A percentile compares a stretch with the other conserved stretches of the same genome.
Evolutionary conservation across 306 rosid genomes (phyloP).

Genomic region (Vigna nakashimae): DNA sequence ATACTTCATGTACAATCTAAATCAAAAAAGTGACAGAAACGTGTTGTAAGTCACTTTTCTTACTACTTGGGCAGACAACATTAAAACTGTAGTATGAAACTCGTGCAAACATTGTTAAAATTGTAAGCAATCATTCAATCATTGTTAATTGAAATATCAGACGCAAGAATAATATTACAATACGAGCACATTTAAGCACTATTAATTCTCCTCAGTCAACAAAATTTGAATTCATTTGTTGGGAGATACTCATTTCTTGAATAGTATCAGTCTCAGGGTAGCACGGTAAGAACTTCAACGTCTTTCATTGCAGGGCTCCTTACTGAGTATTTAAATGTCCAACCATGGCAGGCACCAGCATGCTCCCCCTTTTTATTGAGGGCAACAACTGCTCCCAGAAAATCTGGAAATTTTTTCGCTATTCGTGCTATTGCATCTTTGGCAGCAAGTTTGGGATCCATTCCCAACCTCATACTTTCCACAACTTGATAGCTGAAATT

Average conservation of each 20-base stretch:
- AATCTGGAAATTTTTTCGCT: slow-evolving; percentile 73
- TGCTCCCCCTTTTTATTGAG: slow-evolving; percentile 75
- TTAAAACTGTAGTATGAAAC: not conserved
- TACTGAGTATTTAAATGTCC: slow-evolving; percentile 91
- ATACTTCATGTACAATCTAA: not conserved
- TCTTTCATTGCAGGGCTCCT: slow-evolving; percentile 75
- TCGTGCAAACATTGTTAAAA: not conserved
- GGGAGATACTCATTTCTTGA: slow-evolving; percentile 25
- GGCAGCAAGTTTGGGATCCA: slow-evolving; percentile 86
- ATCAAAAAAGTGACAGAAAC: not conserved
- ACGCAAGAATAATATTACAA: slow-evolving; percentile 1
- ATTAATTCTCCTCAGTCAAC: slow-evolving; percentile 26
- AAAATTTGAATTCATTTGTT: slow-evolving; percentile 11
- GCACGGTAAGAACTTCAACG: slow-evolving; percentile 81
- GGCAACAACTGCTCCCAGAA: slow-evolving; percentile 88
- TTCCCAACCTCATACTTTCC: slow-evolving; percentile 93
- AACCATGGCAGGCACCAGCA: slow-evolving; percentile 92
- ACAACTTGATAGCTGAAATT: slow-evolving; percentile 92
- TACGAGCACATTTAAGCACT: not conserved
- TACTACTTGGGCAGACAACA: not conserved
- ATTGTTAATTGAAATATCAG: slow-evolving; percentile 24
- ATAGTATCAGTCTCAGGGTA: slow-evolving; percentile 49
- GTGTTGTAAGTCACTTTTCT: not conserved
- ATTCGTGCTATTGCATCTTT: slow-evolving; percentile 81
- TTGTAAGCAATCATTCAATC: not conserved